Evolutionary conservation across 1,284 basidiomycete genomes (phyloP).

Genomic region (Moesziomyces sp.): DNA sequence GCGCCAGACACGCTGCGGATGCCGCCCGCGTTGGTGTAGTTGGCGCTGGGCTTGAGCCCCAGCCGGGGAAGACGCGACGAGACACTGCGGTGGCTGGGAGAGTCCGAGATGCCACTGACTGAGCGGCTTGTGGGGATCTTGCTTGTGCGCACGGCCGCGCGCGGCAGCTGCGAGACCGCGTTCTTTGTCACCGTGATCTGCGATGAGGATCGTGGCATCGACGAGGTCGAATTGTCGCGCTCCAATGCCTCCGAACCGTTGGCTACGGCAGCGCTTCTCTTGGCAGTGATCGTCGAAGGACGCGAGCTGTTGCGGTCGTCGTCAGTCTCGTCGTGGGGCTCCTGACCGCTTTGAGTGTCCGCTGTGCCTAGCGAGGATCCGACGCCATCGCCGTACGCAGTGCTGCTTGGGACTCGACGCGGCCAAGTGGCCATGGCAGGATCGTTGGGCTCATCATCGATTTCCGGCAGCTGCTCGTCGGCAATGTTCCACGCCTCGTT

Average conservation of each 20-base stretch:
- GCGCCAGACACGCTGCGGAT: slow-evolving; percentile 26
- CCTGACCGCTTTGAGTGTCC: slow-evolving; percentile 4
- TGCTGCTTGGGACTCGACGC: neutral
- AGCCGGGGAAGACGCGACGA: slow-evolving; percentile 41
- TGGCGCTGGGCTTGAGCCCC: slow-evolving; percentile 38
- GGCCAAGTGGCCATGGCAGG: neutral
- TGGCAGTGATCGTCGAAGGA: slow-evolving; percentile 13
- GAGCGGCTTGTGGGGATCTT: slow-evolving; percentile 32
- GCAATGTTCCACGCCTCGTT: slow-evolving; percentile 42
- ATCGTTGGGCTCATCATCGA: slow-evolving; percentile 27
- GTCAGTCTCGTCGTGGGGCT: slow-evolving; percentile 5
- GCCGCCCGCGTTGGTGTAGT: slow-evolving; percentile 11
- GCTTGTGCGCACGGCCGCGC: slow-evolving; percentile 11
- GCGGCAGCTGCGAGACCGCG: slow-evolving; percentile 10
- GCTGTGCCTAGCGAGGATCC: slow-evolving; percentile 10
- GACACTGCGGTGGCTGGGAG: slow-evolving; percentile 18
- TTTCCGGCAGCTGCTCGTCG: slow-evolving; percentile 44
- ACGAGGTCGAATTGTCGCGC: slow-evolving; percentile 11
- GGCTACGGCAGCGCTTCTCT: neutral
- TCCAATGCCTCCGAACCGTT: slow-evolving; percentile 5
- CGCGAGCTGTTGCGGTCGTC: slow-evolving; percentile 14
- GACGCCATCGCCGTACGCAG: slow-evolving; percentile 3
- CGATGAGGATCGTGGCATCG: slow-evolving; percentile 28
- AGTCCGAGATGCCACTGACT: slow-evolving; percentile 24
- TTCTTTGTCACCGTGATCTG: slow-evolving; percentile 31